Evolutionary conservation across 495 filamentous ascomycete genomes (phyloP).

Genomic region (Neurospora sp.): DNA sequence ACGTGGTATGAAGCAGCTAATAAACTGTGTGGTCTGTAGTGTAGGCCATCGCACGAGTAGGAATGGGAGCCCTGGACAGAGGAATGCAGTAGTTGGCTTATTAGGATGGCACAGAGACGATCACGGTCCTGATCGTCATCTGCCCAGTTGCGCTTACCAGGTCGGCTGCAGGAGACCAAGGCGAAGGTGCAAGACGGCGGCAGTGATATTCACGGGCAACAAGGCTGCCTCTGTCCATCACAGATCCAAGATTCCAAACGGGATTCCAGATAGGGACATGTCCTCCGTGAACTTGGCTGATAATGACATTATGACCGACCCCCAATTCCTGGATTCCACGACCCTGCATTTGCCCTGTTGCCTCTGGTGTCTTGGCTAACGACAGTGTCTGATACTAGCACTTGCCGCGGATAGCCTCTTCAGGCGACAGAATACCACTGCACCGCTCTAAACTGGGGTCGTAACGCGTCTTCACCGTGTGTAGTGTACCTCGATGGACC

Average conservation of each 20-base stretch:
- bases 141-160: not conserved
- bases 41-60: not conserved
- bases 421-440: not conserved
- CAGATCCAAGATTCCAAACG: not conserved
- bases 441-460: not conserved
- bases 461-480: not conserved
- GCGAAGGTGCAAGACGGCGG: not conserved
- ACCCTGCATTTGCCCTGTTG: not conserved
- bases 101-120: not conserved
- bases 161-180: not conserved
- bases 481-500: not conserved
- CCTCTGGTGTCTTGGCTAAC: not conserved
- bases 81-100: not conserved
- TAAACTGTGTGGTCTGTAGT: not conserved
- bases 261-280: not conserved
- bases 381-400: not conserved
- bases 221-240: not conserved
- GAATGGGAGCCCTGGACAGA: not conserved
- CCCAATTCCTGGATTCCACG: not conserved
- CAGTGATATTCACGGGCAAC: not conserved
- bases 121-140: not conserved
- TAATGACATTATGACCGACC: not conserved
- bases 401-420: not conserved
- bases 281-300: not conserved
- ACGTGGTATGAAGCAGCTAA: not conserved